These are phyloP conservation scores for Candida silvicultrix DNA, from an alignment of 805 yeast species.

Conservation along the genomic window DNA sequence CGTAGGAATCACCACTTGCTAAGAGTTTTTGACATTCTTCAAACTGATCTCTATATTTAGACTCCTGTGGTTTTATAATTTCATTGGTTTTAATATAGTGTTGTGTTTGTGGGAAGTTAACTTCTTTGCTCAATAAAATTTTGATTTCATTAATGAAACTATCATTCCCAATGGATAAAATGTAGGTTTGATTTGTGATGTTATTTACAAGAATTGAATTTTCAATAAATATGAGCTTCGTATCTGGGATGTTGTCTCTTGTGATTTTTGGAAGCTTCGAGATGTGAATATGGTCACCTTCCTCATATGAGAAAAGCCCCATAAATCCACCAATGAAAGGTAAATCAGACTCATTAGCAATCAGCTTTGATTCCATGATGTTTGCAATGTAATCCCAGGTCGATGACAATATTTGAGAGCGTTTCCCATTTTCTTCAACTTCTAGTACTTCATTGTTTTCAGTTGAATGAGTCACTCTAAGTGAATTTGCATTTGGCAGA, in stretches of 20 bases:
- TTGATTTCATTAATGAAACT: slow-evolving; percentile 18
- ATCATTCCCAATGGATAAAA: slow-evolving; percentile 39
- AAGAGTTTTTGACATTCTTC: slow-evolving; percentile 59
- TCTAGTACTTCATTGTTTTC: slow-evolving; percentile 22
- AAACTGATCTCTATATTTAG: slow-evolving; percentile 49
- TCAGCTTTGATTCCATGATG: slow-evolving; percentile 34
- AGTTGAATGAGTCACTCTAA: slow-evolving; percentile 57
- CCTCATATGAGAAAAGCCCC: slow-evolving; percentile 86
- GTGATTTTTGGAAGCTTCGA: slow-evolving; percentile 32
- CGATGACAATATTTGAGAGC: slow-evolving; percentile 12
- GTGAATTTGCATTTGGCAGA: slow-evolving; percentile 40
- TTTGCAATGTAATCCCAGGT: slow-evolving; percentile 50
- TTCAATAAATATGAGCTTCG: slow-evolving; percentile 67
- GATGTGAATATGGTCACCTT: slow-evolving; percentile 45
- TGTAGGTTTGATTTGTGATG: slow-evolving; percentile 34
- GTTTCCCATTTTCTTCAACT: background rate
- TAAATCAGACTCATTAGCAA: slow-evolving; percentile 26
- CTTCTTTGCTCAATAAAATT: slow-evolving; percentile 15
- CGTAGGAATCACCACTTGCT: slow-evolving; percentile 85
- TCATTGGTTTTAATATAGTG: slow-evolving; percentile 16
- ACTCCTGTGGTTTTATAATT: slow-evolving; percentile 44
- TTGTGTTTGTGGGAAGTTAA: background rate
- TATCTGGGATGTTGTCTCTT: slow-evolving; percentile 50
- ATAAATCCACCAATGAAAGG: slow-evolving; percentile 91
- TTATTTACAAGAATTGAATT: slow-evolving; percentile 55